Percentiles rank a stretch among this genome's conserved stretches.
phyloP scores from a whole-genome alignment of 2,329 filamentous ascomycete genomes.

The Balansia obtecta region DNA sequence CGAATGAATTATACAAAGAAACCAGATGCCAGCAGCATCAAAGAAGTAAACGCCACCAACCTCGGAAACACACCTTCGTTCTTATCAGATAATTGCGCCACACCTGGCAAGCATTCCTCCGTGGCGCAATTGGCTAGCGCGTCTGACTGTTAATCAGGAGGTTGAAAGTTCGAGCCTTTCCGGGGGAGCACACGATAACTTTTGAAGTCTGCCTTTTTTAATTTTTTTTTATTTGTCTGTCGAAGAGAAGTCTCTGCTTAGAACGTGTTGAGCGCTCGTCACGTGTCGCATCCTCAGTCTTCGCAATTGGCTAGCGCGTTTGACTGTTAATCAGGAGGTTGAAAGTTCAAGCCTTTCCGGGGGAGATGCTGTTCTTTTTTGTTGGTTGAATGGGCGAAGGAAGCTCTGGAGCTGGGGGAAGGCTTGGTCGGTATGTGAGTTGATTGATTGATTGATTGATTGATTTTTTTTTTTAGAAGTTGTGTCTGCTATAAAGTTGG shows the following conservation, averaged over 20 bases:
- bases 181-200: slow-evolving; percentile 2
- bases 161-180: slow-evolving; percentile 13
- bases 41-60: too few species aligned
- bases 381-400: not conserved
- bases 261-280: too few species aligned
- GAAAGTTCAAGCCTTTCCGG: slow-evolving; percentile 13
- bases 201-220: not conserved
- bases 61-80: not conserved
- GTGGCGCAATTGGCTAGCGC: slow-evolving; percentile 45
- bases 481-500: too few species aligned
- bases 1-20: too few species aligned
- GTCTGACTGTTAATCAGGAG: slow-evolving; percentile 42
- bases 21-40: too few species aligned
- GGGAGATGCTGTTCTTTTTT: not conserved
- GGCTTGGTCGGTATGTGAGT: too few species aligned
- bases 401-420: too few species aligned
- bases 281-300: slow-evolving; percentile 21
- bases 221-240: too few species aligned
- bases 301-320: slow-evolving; percentile 45
- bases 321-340: slow-evolving; percentile 38
- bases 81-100: not conserved
- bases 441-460: too few species aligned
- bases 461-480: too few species aligned
- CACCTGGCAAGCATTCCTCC: slow-evolving; percentile 1
- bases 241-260: too few species aligned